A percentile compares a stretch with the other conserved stretches of the same genome.
phyloP scores from a whole-genome alignment of 2,329 filamentous ascomycete species.

The Fusarium armeniacum region DNA sequence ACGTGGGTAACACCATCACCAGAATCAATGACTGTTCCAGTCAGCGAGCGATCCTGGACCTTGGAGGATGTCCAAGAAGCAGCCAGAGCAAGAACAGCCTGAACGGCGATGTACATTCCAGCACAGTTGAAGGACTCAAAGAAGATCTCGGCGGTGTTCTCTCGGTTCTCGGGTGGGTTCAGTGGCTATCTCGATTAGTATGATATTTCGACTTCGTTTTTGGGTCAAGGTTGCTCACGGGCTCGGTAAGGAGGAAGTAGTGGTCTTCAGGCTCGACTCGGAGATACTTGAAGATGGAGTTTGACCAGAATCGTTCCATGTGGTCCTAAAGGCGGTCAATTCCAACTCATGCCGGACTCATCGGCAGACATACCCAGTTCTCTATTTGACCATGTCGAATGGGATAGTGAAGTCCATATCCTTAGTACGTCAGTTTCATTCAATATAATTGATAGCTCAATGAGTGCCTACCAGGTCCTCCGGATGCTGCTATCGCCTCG shows the following conservation, averaged over 20 bases:
- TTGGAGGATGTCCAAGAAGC: slow-evolving; percentile 99
- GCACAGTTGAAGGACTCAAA: slow-evolving; percentile 99
- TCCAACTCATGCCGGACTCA: not conserved
- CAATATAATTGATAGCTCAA: slow-evolving; percentile 16
- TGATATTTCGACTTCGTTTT: slow-evolving; percentile 4
- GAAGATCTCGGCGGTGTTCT: slow-evolving; percentile 99
- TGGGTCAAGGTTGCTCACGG: slow-evolving; percentile 69
- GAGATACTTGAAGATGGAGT: slow-evolving; percentile 99
- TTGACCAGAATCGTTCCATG: slow-evolving; percentile 99
- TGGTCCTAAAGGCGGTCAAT: slow-evolving; percentile 76
- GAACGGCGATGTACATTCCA: slow-evolving; percentile 97
- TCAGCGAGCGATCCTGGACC: slow-evolving; percentile 94
- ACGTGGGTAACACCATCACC: slow-evolving; percentile 99
- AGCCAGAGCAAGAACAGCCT: slow-evolving; percentile 94
- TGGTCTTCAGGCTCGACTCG: slow-evolving; percentile 98
- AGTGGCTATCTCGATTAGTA: slow-evolving; percentile 73
- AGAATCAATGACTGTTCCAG: slow-evolving; percentile 97
- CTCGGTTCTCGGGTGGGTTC: slow-evolving; percentile 98
- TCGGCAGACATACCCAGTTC: slow-evolving; percentile 81
- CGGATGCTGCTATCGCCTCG: slow-evolving; percentile 87
- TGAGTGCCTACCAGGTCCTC: slow-evolving; percentile 77
- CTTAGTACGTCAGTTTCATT: slow-evolving; percentile 59
- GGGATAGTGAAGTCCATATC: slow-evolving; percentile 96
- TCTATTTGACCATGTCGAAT: slow-evolving; percentile 98
- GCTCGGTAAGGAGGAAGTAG: slow-evolving; percentile 97